Conservation (phyloP, 2,329 filamentous ascomycete species). For the Thielaviopsis ethacetica region DNA sequence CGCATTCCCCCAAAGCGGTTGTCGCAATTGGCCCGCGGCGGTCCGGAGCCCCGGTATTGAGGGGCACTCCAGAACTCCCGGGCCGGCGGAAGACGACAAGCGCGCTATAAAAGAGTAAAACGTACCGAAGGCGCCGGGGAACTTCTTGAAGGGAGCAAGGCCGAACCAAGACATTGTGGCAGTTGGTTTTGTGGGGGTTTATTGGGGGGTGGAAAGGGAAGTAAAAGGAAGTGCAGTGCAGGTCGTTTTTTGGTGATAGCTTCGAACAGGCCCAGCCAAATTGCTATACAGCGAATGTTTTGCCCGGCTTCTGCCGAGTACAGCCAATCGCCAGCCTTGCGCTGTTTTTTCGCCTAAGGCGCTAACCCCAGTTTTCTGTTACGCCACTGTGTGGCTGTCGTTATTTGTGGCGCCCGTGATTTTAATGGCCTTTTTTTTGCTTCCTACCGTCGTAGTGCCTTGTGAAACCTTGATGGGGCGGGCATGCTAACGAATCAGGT, state of each 20-base stretch:
- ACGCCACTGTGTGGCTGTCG: neutral
- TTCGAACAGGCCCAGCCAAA: neutral
- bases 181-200: slow-evolving; percentile 13
- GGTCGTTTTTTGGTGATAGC: neutral
- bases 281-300: neutral
- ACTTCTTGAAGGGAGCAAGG: slow-evolving; percentile 54
- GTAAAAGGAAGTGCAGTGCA: neutral
- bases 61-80: neutral
- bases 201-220: neutral
- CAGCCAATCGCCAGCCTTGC: neutral
- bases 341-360: neutral
- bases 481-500: neutral
- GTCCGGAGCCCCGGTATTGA: neutral
- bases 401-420: neutral
- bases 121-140: slow-evolving; percentile 62
- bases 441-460: neutral
- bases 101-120: slow-evolving; percentile 19
- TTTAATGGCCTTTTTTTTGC: neutral
- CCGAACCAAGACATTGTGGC: slow-evolving; percentile 62
- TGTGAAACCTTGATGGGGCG: neutral
- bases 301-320: neutral
- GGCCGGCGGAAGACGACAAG: slow-evolving; percentile 7
- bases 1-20: neutral
- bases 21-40: slow-evolving; percentile 13
- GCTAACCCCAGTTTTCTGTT: neutral